Conservation (phyloP, 805 yeast species). For the Ogataea angusta region DNA sequence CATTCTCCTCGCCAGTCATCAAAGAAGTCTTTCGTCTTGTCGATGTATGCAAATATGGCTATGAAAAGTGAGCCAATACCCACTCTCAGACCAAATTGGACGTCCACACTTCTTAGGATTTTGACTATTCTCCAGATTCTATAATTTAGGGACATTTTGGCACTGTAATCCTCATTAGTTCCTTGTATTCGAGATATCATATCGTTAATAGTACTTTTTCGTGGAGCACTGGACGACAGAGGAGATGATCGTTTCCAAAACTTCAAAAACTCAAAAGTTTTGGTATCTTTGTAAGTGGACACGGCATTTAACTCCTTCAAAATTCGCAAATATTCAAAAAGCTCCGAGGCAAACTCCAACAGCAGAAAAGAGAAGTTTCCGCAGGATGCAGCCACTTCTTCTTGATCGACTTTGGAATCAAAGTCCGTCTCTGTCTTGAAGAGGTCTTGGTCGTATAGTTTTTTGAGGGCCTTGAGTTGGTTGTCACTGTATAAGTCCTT, state of each 20-base stretch:
- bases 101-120: conserved; percentile 58
- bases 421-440: conserved; percentile 40
- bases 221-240: background rate
- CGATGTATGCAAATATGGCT: conserved; percentile 64
- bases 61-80: conserved; percentile 71
- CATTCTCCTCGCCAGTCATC: conserved; percentile 76
- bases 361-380: conserved; percentile 72
- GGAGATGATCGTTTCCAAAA: conserved; percentile 41
- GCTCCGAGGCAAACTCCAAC: conserved; percentile 58
- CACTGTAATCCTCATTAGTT: conserved; percentile 8
- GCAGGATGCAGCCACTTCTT: conserved; percentile 80
- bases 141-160: conserved; percentile 21
- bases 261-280: conserved; percentile 51
- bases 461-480: conserved; percentile 54
- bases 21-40: conserved; percentile 51
- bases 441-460: conserved; percentile 53
- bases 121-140: conserved; percentile 50
- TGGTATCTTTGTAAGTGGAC: background rate
- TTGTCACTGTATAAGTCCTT: conserved; percentile 52
- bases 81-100: conserved; percentile 75
- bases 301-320: conserved; percentile 33
- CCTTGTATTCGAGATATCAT: conserved; percentile 28
- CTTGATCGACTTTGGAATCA: conserved; percentile 56
- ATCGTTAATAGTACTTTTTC: conserved; percentile 31
- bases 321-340: conserved; percentile 44